Evolutionary conservation across 768 basidiomycete genomes (phyloP).

Genomic region (Leccinum disarticulatum): DNA sequence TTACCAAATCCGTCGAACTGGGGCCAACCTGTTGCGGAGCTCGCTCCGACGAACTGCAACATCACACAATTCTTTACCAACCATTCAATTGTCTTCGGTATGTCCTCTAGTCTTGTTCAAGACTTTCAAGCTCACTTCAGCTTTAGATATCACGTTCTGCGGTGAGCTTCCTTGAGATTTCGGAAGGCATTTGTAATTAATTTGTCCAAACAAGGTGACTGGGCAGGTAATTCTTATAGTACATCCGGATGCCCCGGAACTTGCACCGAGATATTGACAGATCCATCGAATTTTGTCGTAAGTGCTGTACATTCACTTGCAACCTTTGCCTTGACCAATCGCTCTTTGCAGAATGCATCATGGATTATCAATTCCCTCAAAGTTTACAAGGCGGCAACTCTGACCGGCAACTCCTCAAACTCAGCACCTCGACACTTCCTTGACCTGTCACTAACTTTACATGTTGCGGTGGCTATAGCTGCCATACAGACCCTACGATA

Average conservation of each 20-base stretch:
- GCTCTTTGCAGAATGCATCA: slow-evolving; percentile 59
- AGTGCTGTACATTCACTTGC: slow-evolving; percentile 23
- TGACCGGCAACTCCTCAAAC: slow-evolving; percentile 39
- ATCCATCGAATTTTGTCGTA: slow-evolving; percentile 73
- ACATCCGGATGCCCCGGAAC: slow-evolving; percentile 76
- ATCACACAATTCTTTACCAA: slow-evolving; percentile 59
- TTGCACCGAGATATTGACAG: slow-evolving; percentile 58
- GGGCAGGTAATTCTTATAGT: slow-evolving; percentile 81
- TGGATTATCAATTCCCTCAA: slow-evolving; percentile 81
- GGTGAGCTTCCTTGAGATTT: slow-evolving; percentile 42
- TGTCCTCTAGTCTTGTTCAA: slow-evolving; percentile 25
- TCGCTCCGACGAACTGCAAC: slow-evolving; percentile 56
- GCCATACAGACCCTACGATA: slow-evolving; percentile 17
- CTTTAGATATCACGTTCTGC: slow-evolving; percentile 77
- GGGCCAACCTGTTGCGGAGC: slow-evolving; percentile 64
- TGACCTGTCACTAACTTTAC: slow-evolving; percentile 8
- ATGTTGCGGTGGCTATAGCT: slow-evolving; percentile 8
- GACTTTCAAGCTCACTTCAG: slow-evolving; percentile 15
- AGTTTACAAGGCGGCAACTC: slow-evolving; percentile 61
- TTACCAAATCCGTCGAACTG: slow-evolving; percentile 65
- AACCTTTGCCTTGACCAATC: slow-evolving; percentile 4
- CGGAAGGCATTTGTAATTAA: slow-evolving; percentile 4
- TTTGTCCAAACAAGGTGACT: slow-evolving; percentile 53
- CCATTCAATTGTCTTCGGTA: slow-evolving; percentile 76
- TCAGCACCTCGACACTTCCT: slow-evolving; percentile 5